phyloP scores from a whole-genome alignment of 2,329 filamentous ascomycete genomes.

The Claviceps humidiphila region DNA sequence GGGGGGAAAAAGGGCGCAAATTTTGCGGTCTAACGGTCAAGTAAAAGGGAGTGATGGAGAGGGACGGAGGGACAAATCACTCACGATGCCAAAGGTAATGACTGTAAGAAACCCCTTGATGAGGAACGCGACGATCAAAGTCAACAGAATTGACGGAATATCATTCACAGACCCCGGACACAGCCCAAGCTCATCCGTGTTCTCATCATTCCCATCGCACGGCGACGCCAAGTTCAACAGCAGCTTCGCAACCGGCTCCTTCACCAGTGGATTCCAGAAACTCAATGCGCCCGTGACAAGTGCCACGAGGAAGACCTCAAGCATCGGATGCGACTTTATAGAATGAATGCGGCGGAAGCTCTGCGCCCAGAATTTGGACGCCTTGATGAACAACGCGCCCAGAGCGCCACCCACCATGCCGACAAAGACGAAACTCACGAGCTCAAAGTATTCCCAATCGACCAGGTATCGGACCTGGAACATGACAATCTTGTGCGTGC shows the following conservation, averaged over 20 bases:
- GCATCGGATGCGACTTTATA: conserved; percentile 71
- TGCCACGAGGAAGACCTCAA: conserved; percentile 83
- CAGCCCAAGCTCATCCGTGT: conserved; percentile 54
- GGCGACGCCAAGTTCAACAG: conserved; percentile 83
- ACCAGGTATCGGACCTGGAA: conserved; percentile 84
- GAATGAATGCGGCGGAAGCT: conserved; percentile 68
- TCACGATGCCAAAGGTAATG: conserved; percentile 78
- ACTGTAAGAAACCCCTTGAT: conserved; percentile 83
- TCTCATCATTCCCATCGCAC: conserved; percentile 56
- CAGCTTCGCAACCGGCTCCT: conserved; percentile 78
- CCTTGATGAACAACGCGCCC: conserved; percentile 94
- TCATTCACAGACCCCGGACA: conserved; percentile 61
- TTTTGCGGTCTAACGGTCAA: no score
- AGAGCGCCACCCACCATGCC: conserved; percentile 73
- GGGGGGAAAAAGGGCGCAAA: no score
- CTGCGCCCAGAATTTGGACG: conserved; percentile 77
- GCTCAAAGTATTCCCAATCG: conserved; percentile 91
- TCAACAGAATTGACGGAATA: conserved; percentile 64
- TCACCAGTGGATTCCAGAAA: conserved; percentile 90
- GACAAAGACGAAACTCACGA: conserved; percentile 71
- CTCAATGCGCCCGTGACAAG: conserved; percentile 70
- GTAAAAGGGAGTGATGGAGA: no score
- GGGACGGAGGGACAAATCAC: conserved; percentile 14
- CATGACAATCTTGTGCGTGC: conserved; percentile 89
- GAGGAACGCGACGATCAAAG: conserved; percentile 64